phyloP scores from a whole-genome alignment of 73 alveolate genomes.

The Breviolum minutum region DNA sequence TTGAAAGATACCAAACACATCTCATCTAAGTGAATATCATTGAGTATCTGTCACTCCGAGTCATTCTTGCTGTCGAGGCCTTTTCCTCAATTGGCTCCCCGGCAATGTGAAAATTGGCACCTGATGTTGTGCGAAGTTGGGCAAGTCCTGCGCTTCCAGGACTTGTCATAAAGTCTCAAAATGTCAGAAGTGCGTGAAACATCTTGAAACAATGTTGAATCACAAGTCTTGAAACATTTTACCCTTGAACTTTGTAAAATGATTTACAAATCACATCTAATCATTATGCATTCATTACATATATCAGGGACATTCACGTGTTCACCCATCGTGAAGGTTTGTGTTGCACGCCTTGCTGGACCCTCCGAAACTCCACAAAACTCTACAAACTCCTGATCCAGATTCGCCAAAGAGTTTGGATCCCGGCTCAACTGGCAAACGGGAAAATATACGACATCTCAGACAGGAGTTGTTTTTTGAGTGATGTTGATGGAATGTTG shows the following conservation, averaged over 20 bases:
- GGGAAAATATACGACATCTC: no score
- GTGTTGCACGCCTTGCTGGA: no score
- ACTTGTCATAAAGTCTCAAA: background rate
- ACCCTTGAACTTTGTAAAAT: background rate
- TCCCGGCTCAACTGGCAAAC: slow-evolving; percentile 95
- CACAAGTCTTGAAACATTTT: background rate
- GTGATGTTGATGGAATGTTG: no score
- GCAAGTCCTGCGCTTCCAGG: slow-evolving; percentile 86
- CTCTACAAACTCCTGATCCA: slow-evolving; percentile 91
- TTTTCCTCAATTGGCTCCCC: background rate
- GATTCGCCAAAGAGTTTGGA: slow-evolving; percentile 96
- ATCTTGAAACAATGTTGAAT: background rate
- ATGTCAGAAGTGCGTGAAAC: background rate
- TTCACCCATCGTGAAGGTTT: no score
- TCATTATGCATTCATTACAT: background rate
- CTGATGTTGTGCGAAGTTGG: slow-evolving; percentile 96
- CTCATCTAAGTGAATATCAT: no score
- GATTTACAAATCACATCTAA: background rate
- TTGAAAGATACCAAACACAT: background rate
- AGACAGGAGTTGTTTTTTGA: no score
- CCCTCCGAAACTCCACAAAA: no score
- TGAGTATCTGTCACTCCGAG: no score
- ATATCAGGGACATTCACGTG: no score
- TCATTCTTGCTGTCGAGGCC: no score
- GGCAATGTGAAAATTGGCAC: slow-evolving; percentile 95